Evolutionary conservation across 768 basidiomycete genomes (phyloP), one percentile per base, ranked within the genome.

Genomic region (Cystofilobasidium ferigula): DNA sequence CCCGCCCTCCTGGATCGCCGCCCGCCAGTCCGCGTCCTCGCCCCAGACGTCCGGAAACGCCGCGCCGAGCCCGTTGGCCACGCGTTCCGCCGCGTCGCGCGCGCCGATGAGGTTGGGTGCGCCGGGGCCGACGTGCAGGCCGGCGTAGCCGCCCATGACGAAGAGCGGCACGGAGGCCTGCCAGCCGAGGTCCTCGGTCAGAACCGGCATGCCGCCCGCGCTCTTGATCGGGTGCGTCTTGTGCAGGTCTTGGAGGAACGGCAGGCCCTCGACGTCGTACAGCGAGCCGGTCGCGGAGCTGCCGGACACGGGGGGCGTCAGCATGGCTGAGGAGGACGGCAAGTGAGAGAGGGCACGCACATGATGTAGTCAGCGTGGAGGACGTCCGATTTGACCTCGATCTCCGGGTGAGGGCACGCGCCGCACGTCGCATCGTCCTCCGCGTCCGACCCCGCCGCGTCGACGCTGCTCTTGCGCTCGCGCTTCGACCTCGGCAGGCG

Each of bases 241-340:
- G 16, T 66, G 47, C 16, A 74, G 34, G 28, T 57, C 47, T 38
- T 61, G 48, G 3, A 74, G 20, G 57, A 69, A 70, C 0, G 54
- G 34, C 1, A 73, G 57, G 1, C 32, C 56, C 8, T 34, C 51
- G 48, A 70, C 47, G 43, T 68, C 62, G 45, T 65, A 56, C 51
- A 63, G 47, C 9, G 71, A 70, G 30, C 70, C 69, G 4, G 62
- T 62, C 5, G 62, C 62, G 3, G 62, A 36, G 16, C 62, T 62
- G 47, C 30, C n/a, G 43, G n/a, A 26, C 3, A 36, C 61, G 22
- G 22, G 2, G 2, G 6, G 13, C 8, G 30, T 54, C 51, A 54
- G 51, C 18, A 26, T 53, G 3, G 18, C n/a, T 14, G 22, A 34
- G 16, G 32, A 5, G 20, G 38, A 1, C 24, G 14, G 43, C 34